These are phyloP conservation scores for Orbilia brochopaga DNA, from an alignment of 2,329 filamentous ascomycete genomes.

Conservation along the genomic window DNA sequence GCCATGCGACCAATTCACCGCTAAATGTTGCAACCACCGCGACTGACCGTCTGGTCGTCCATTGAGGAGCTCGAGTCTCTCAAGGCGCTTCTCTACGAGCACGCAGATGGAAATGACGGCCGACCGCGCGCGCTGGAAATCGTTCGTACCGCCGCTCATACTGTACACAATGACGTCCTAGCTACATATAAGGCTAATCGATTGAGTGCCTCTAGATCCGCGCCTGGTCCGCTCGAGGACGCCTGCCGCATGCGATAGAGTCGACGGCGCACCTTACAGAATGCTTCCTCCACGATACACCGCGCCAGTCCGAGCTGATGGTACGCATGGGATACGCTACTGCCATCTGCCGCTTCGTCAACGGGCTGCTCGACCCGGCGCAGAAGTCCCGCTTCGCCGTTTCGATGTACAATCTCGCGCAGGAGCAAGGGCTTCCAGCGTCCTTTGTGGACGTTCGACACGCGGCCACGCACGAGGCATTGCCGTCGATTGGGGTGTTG, in stretches of 20 bases:
- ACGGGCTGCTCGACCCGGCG: conserved; percentile 76
- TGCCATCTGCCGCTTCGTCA: conserved; percentile 80
- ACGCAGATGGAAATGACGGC: conserved; percentile 32
- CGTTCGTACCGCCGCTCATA: conserved; percentile 3
- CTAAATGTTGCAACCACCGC: conserved; percentile 50
- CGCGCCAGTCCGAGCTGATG: conserved; percentile 64
- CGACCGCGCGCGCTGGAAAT: conserved; percentile 39
- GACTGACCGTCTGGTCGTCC: conserved; percentile 49
- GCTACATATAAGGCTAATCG: conserved; percentile 6
- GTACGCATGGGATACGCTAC: conserved; percentile 73
- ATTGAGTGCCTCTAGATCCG: conserved; percentile 37
- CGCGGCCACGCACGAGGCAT: conserved; percentile 85
- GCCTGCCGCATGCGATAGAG: conserved; percentile 79
- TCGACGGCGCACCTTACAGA: conserved; percentile 76
- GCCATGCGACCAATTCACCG: conserved; percentile 15
- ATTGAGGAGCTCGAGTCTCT: conserved; percentile 45
- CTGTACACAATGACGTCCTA: background rate
- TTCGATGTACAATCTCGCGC: conserved; percentile 72
- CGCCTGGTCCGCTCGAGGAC: conserved; percentile 72
- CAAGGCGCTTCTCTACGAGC: conserved; percentile 45
- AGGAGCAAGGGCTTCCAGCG: conserved; percentile 71
- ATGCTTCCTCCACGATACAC: conserved; percentile 70
- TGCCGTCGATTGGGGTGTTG: conserved; percentile 76
- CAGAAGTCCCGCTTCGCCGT: conserved; percentile 69
- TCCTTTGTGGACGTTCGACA: conserved; percentile 89